These are phyloP conservation scores for Fusarium newnesense DNA, from an alignment of 2,329 filamentous ascomycete genomes.

Conservation along the genomic window DNA sequence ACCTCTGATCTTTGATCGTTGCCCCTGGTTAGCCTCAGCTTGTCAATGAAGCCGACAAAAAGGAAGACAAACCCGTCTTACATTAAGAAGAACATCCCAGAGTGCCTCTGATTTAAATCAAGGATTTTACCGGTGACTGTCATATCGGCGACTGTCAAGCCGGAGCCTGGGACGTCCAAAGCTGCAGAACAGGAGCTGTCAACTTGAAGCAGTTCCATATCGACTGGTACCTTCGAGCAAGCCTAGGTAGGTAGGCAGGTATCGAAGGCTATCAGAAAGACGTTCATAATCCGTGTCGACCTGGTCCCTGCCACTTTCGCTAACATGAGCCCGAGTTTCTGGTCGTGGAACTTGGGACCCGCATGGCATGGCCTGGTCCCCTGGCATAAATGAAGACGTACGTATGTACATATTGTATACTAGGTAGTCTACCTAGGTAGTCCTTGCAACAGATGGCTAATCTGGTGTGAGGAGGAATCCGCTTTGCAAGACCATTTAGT, in stretches of 20 bases:
- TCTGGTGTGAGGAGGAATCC: constrained; percentile 34
- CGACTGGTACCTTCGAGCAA: constrained; percentile 15
- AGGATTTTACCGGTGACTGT: background rate
- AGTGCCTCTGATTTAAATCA: background rate
- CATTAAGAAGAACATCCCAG: background rate
- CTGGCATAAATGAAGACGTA: constrained; percentile 29
- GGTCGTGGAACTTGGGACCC: constrained; percentile 40
- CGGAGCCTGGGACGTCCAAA: background rate
- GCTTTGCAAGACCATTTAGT: constrained; percentile 17
- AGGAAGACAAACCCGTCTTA: background rate
- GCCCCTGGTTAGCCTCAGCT: constrained; percentile 29
- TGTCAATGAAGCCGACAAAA: constrained; percentile 10
- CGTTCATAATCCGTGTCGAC: constrained; percentile 25
- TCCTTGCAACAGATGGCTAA: constrained; percentile 35
- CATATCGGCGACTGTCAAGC: background rate
- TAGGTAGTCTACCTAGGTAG: background rate
- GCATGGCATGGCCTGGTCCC: constrained; percentile 31
- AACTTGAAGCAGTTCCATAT: constrained; percentile 9
- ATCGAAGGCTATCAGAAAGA: constrained; percentile 15
- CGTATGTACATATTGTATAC: background rate
- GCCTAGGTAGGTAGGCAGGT: background rate
- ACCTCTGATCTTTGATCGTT: constrained; percentile 18
- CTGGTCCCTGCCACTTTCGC: constrained; percentile 41
- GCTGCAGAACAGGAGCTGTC: background rate
- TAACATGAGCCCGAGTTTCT: constrained; percentile 43